Conservation (phyloP, 2,329 filamentous ascomycete species). For the Cercospora sesami region DNA sequence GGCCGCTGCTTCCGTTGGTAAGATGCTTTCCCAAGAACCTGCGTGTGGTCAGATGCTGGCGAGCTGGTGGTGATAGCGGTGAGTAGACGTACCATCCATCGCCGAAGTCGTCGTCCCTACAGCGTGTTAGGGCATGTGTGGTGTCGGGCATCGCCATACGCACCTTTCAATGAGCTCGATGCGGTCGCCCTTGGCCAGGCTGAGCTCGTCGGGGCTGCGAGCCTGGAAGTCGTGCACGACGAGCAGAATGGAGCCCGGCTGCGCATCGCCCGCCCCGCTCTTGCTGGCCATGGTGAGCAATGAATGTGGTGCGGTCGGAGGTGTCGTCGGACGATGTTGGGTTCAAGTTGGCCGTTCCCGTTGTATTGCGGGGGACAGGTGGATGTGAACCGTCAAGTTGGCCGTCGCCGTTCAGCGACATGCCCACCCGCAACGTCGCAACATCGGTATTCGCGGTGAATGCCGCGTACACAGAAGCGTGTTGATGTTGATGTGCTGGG, state of each 20-base stretch:
- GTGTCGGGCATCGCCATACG: constrained; percentile 1
- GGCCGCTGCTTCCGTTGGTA: constrained; percentile 69
- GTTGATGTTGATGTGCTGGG: background rate
- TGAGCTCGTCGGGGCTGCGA: constrained; percentile 89
- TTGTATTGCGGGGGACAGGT: too few relatives aligned
- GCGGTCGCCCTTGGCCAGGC: constrained; percentile 77
- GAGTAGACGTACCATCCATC: constrained; percentile 56
- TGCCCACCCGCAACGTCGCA: constrained; percentile 7
- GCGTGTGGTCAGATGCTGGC: constrained; percentile 37
- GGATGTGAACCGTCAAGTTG: too few relatives aligned
- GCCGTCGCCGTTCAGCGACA: constrained; percentile 10
- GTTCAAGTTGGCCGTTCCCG: background rate
- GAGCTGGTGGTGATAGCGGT: background rate
- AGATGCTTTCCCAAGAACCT: constrained; percentile 73
- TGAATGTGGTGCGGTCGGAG: background rate
- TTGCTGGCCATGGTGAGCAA: constrained; percentile 28
- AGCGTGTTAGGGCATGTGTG: constrained; percentile 10
- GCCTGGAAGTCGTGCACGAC: constrained; percentile 87
- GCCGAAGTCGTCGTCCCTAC: constrained; percentile 75
- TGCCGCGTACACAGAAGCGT: background rate
- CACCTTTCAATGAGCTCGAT: constrained; percentile 75
- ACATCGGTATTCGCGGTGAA: background rate
- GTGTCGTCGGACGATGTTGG: background rate
- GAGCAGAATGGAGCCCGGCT: constrained; percentile 52
- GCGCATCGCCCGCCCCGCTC: constrained; percentile 32